These are phyloP conservation scores for Dothistroma pini DNA, from an alignment of 2,329 filamentous ascomycete species.

Conservation along the genomic window DNA sequence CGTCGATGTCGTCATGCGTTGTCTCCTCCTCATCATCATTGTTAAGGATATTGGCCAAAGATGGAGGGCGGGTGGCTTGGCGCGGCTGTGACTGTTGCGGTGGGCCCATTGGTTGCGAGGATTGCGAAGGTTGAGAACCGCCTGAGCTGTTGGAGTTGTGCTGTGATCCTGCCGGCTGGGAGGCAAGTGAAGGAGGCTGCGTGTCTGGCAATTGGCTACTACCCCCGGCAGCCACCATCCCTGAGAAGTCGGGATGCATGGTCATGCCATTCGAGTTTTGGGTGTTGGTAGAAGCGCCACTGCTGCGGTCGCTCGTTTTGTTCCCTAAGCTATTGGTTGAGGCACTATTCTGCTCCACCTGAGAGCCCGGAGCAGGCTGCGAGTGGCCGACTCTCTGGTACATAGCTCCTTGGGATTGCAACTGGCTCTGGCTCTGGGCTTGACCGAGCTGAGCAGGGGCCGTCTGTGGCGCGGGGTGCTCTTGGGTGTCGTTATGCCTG, in stretches of 20 bases:
- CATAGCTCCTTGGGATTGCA: constrained; percentile 43
- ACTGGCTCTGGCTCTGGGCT: constrained; percentile 50
- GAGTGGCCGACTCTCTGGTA: not conserved
- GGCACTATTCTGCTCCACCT: constrained; percentile 71
- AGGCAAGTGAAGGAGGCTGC: constrained; percentile 42
- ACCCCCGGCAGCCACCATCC: constrained; percentile 49
- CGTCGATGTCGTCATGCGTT: constrained; percentile 6
- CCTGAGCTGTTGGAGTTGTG: constrained; percentile 24
- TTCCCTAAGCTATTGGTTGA: constrained; percentile 84
- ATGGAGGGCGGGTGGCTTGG: constrained; percentile 27
- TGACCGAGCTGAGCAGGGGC: constrained; percentile 24
- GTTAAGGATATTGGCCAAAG: constrained; percentile 38
- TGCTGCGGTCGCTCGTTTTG: constrained; percentile 61
- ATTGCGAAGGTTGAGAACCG: constrained; percentile 29
- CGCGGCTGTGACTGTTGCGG: constrained; percentile 23
- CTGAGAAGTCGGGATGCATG: constrained; percentile 53
- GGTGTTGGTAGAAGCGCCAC: constrained; percentile 60
- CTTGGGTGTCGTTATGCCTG: constrained; percentile 34
- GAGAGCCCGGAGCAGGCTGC: constrained; percentile 45
- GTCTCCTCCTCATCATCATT: constrained; percentile 23
- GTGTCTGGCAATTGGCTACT: constrained; percentile 61
- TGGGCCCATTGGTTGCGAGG: constrained; percentile 38
- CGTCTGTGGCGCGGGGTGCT: constrained; percentile 24
- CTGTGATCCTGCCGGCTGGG: constrained; percentile 32
- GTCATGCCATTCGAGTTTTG: constrained; percentile 65